Evolutionary conservation across 257 asterid species (phyloP), one percentile per base, ranked within the genome.

Genomic region (Lantana camara): DNA sequence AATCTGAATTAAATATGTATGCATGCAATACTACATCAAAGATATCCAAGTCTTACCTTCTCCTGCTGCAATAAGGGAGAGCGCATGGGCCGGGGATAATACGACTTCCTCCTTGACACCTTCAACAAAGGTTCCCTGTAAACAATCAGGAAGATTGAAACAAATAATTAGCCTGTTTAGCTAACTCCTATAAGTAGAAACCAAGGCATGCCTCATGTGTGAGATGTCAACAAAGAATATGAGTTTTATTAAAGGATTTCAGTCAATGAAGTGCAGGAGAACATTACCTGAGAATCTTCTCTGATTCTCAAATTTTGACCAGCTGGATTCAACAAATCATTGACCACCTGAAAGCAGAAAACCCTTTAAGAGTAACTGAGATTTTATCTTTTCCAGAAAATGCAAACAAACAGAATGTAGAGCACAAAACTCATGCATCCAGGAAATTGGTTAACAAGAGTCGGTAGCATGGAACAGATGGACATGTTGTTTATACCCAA

Each of bases 21-120:
- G 52, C 35, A 34, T 13, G 11, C 34, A 23, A 37, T 22, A 38
- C 60, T 24, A 68, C 55, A 61, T 38, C 69, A 73, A 41, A 60
- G 48, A 57, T 16, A 66, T 12, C 35, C 30, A 60, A 45, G 49
- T 50, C 67, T 68, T 68, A 94, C 99, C 99, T 91, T 94, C 98
- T 79, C 99, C 99, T 46, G 99, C 96, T 46, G 99, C 99, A 79
- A 94, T 91, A 40, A 94, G 95, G 71, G 98, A 94, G 57, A 94
- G 95, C 42, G 98, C 99, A 72, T 94, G 99, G 42, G 99, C 99
- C 53, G 99, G 96, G 72, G 99, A 94, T 60, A 94, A 76, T 65
- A 94, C 86, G 38, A 94, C 99, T 73, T 94, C 99, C 77, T 94
- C 99, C 77, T 94, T 94, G 45, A 94, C 87, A 73, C 99, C 99